phyloP scores from a whole-genome alignment of 164 flowering plant species.

The Annona squamosa region DNA sequence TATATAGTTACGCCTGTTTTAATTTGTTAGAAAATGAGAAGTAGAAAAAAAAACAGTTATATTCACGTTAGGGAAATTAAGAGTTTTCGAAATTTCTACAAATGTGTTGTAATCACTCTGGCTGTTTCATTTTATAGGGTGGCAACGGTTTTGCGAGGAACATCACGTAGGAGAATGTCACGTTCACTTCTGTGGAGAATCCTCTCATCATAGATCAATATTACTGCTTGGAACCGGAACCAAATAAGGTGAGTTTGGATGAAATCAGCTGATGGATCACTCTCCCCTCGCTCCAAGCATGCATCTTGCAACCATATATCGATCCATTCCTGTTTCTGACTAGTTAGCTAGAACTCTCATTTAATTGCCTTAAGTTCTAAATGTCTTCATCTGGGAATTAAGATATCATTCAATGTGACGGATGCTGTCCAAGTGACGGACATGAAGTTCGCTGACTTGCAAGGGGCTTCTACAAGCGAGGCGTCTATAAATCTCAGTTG shows the following conservation, averaged over 20 bases:
- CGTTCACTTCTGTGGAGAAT: slow-evolving; percentile 10
- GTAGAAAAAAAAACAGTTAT: too few relatives aligned
- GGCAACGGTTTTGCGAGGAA: slow-evolving; percentile 32
- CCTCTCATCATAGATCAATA: slow-evolving; percentile 45
- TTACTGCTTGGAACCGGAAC: slow-evolving; percentile 14
- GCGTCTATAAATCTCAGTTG: slow-evolving; percentile 12
- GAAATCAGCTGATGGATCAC: too few relatives aligned
- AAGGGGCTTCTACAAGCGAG: slow-evolving; percentile 13
- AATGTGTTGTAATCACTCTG: neutral
- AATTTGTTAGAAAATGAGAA: too few relatives aligned
- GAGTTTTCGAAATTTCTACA: neutral
- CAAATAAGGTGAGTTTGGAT: slow-evolving; percentile 1
- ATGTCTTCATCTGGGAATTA: too few relatives aligned
- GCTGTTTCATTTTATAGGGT: slow-evolving; percentile 14
- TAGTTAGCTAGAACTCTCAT: too few relatives aligned
- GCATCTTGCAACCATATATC: too few relatives aligned
- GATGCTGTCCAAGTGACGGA: slow-evolving; percentile 18
- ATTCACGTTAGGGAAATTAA: too few relatives aligned
- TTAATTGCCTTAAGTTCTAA: too few relatives aligned
- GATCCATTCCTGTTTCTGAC: neutral
- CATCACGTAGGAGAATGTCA: slow-evolving; percentile 20
- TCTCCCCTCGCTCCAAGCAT: too few relatives aligned
- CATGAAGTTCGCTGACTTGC: slow-evolving; percentile 5
- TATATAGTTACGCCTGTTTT: too few relatives aligned
- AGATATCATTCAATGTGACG: neutral